Base-by-base conservation (phyloP, 1,139 yeast genomes). In the Debaryomycetaceae sp. region DNA sequence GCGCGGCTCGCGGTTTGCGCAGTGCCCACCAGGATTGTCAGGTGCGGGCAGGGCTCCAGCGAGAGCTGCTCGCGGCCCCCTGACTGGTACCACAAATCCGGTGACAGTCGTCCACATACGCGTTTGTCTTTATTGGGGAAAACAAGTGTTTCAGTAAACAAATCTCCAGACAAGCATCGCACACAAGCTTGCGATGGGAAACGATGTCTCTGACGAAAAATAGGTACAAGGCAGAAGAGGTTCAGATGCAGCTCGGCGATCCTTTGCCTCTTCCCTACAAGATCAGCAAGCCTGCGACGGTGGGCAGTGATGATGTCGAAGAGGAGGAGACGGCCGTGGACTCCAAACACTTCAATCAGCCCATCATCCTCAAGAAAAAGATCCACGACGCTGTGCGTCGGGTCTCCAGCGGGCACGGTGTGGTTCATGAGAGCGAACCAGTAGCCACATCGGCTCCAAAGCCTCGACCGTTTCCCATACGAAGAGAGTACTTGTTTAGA, bases 181-280 rank as follows among this genome's bases (percentile, higher is more conserved):
- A 27, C 31, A 27, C 31, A 27, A 27, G 31, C 31, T 27, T 7
- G 31, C 31, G 31, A 27, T 27, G 31, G 31, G 11, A 27, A 11
- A 27, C 31, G 31, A 27, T 27, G 31, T 27, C 31, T 27, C 31
- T 27, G 31, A 4, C 31, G 11, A 27, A 11, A 27, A 27, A 27
- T 4, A 27, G 31, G 31, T 27, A 27, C 31, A 27, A 27, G 31
- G 31, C 31, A 27, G 44, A 31, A 20, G 49, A 48, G 24, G 42
- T 38, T 27, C 45, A 34, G 22, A 33, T 51, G 9, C 54, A 51
- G 38, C 47, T 67, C 36, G 74, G 75, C 1, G 71, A 67, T 4
- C 75, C 75, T 1, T 57, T 69, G 42, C 75, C 75, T 3, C 52
- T 69, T 36, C 69, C 71, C 6, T 69, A 69, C 47, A 57, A 58